Evolutionary conservation across 768 basidiomycete species (phyloP).

Genomic region (Mycena floridula): DNA sequence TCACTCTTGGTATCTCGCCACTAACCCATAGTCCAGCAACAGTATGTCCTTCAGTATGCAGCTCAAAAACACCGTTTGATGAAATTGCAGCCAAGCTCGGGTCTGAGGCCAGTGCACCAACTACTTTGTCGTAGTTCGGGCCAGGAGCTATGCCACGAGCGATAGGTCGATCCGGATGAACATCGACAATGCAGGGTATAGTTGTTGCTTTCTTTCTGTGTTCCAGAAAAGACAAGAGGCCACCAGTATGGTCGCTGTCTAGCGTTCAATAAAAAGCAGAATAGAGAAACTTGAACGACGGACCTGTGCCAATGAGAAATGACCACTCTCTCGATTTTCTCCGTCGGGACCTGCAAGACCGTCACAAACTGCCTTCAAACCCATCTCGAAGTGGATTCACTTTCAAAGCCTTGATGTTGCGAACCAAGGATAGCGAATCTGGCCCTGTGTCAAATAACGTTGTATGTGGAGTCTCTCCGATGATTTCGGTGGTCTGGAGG

Average conservation of each 20-base stretch:
- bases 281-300: no score
- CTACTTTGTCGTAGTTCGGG: constrained; percentile 47
- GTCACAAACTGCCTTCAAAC: no score
- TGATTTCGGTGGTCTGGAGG: constrained; percentile 49
- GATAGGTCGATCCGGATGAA: constrained; percentile 72
- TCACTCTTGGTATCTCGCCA: constrained; percentile 72
- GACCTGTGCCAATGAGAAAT: constrained; percentile 85
- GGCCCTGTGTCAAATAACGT: constrained; percentile 84
- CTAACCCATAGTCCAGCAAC: constrained; percentile 72
- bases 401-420: constrained; percentile 59
- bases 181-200: constrained; percentile 49
- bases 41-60: constrained; percentile 52
- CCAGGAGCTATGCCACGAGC: constrained; percentile 71
- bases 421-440: constrained; percentile 66
- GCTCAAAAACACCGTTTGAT: constrained; percentile 50
- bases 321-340: constrained; percentile 54
- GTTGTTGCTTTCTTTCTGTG: constrained; percentile 26
- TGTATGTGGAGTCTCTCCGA: constrained; percentile 37
- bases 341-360: constrained; percentile 51
- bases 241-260: constrained; percentile 70
- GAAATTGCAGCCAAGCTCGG: constrained; percentile 67
- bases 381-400: no score
- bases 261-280: no score
- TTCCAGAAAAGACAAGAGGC: constrained; percentile 59
- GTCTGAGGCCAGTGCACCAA: constrained; percentile 58